Evolutionary conservation across 352 stramenopile species (phyloP).

Genomic region (Phytophthora vignae): DNA sequence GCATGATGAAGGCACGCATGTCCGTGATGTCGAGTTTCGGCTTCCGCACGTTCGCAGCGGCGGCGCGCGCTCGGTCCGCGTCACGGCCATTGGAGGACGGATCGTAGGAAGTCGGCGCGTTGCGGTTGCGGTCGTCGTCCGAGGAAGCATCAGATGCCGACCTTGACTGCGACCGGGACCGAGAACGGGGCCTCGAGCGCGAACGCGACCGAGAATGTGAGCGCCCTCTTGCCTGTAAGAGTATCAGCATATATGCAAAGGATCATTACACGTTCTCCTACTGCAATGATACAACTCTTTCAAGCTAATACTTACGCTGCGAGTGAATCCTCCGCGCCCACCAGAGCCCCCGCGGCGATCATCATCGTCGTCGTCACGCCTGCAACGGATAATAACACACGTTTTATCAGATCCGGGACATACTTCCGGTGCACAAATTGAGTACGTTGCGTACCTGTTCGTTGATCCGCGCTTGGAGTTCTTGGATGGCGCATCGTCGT

Average conservation of each 20-base stretch:
- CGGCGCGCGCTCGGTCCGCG: constrained; percentile 38
- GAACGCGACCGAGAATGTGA: constrained; percentile 54
- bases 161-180: constrained; percentile 55
- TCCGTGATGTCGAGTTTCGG: constrained; percentile 85
- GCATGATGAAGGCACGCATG: constrained; percentile 81
- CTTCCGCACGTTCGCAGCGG: constrained; percentile 56
- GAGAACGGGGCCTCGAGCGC: constrained; percentile 56
- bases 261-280: constrained; percentile 10
- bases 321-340: constrained; percentile 31
- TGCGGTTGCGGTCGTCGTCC: constrained; percentile 70
- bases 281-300: not conserved
- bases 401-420: constrained; percentile 4
- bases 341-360: constrained; percentile 39
- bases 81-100: constrained; percentile 35
- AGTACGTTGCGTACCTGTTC: constrained; percentile 3
- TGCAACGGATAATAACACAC: not conserved
- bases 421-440: not conserved
- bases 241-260: constrained; percentile 1
- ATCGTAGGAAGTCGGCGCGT: constrained; percentile 70
- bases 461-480: constrained; percentile 41
- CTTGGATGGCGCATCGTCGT: constrained; percentile 42
- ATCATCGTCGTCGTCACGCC: constrained; percentile 68
- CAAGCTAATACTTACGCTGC: constrained; percentile 46
- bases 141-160: constrained; percentile 76
- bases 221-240: constrained; percentile 46